phyloP scores from a whole-genome alignment of 73 alveolate species.

The Strombidium stylifer region DNA sequence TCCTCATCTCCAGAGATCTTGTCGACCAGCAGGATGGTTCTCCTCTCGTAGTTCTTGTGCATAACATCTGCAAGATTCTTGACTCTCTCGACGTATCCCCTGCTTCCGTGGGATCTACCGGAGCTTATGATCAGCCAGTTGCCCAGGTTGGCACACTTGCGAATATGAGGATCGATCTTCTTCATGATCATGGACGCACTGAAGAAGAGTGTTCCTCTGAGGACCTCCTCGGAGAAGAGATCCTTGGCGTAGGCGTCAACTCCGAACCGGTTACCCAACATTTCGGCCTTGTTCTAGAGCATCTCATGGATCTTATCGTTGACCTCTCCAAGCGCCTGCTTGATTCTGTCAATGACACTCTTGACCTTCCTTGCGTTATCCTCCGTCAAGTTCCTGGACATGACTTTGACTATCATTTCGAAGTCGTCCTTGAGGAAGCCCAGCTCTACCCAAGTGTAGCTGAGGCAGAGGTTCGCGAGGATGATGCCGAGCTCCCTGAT shows the following conservation, averaged over 20 bases:
- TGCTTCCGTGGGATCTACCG: constrained; percentile 58
- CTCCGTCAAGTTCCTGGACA: constrained; percentile 53
- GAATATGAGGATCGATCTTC: constrained; percentile 72
- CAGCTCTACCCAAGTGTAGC: constrained; percentile 60
- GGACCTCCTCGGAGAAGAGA: constrained; percentile 75
- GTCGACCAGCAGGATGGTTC: constrained; percentile 74
- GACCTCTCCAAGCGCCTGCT: constrained; percentile 45
- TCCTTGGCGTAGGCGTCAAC: constrained; percentile 56
- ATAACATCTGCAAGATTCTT: constrained; percentile 63
- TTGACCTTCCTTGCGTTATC: constrained; percentile 72
- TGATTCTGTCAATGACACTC: constrained; percentile 58
- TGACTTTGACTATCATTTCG: constrained; percentile 67
- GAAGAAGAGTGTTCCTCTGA: constrained; percentile 86
- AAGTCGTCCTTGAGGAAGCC: constrained; percentile 76
- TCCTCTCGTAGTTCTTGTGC: constrained; percentile 59
- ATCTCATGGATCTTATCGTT: constrained; percentile 8
- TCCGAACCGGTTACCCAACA: constrained; percentile 34
- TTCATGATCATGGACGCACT: constrained; percentile 75
- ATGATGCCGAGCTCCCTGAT: constrained; percentile 62
- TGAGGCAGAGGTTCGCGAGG: constrained; percentile 51
- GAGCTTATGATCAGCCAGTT: constrained; percentile 82
- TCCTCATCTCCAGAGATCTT: constrained; percentile 93
- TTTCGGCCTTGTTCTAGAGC: constrained; percentile 30
- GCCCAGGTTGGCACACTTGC: constrained; percentile 75
- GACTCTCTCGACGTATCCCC: constrained; percentile 63